Base-by-base conservation (phyloP, 306 rosid species). In the Pachyrhizus erosus region DNA sequence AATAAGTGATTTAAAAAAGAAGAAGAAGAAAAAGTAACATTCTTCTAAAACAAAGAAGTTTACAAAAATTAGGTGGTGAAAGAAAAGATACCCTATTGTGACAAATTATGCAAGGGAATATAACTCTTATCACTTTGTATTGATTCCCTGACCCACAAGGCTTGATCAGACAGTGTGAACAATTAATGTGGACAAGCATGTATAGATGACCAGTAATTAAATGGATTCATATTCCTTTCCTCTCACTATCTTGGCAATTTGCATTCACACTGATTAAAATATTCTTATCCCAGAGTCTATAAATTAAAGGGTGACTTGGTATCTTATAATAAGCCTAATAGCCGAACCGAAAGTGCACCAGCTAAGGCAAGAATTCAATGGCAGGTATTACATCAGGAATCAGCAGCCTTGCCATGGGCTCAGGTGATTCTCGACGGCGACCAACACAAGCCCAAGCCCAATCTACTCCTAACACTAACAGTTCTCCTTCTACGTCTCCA, bases 351-450 rank as follows among this genome's bases (percentile, higher is more conserved):
- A n/a, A n/a, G n/a, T n/a, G n/a, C n/a, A n/a, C n/a, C n/a, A n/a
- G n/a, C n/a, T n/a, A n/a, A n/a, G n/a, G n/a, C 34, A 17, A n/a
- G 15, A 34, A 51, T 33, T 54, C 15, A 65, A 85, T 85, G 88
- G 84, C 88, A 76, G 83, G 85, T 0, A 24, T 85, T 77, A 69
- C 79, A 64, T 73, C 61, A 13, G 88, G 88, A 81, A n/a, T 81
- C 33, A 66, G 69, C 77, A 10, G 3, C 48, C 80, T 85, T 33
- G 88, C 86, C 29, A 18, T 81, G 11, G 88, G 88, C 2, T 1
- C 64, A 10, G 4, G 77, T 5, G 83, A 72, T 43, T 23, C 21
- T 9, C 74, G 75, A 21, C 26, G 81, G 14, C 18, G 77, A 23
- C 42, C 11, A 70, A 5, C 76, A 42, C 80, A 61, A 52, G 39